Evolutionary conservation across 768 basidiomycete species (phyloP).

Genomic region (Lactifluus echinatus): DNA sequence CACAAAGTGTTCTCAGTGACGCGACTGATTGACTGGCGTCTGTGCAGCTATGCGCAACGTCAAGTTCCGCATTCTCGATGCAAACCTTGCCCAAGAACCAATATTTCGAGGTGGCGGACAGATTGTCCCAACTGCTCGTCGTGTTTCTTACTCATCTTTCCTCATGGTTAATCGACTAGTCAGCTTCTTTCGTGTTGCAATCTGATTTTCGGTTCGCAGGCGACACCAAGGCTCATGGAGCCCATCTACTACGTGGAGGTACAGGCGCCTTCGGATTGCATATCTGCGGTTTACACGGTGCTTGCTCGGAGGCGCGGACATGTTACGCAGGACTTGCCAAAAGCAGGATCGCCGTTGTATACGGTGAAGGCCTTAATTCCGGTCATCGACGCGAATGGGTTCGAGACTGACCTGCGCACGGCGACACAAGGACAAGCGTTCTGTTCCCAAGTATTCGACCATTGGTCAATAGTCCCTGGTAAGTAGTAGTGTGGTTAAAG

Average conservation of each 20-base stretch:
- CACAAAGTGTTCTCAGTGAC: constrained; percentile 2
- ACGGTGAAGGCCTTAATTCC: constrained; percentile 98
- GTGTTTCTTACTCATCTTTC: constrained; percentile 99
- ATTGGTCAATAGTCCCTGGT: constrained; percentile 99
- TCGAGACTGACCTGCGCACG: constrained; percentile 95
- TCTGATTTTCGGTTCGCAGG: constrained; percentile 37
- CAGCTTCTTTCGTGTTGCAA: background rate
- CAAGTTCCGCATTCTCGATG: constrained; percentile 93
- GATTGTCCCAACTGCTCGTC: constrained; percentile 96
- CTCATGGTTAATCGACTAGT: constrained; percentile 63
- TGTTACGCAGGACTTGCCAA: constrained; percentile 96
- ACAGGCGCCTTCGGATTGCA: constrained; percentile 98
- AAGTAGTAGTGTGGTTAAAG: constrained; percentile 30
- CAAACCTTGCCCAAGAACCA: constrained; percentile 86
- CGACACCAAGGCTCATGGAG: constrained; percentile 91
- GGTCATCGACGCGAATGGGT: constrained; percentile 97
- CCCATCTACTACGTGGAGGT: constrained; percentile 99
- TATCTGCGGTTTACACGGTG: constrained; percentile 97
- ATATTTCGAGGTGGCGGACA: constrained; percentile 98
- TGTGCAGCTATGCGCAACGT: constrained; percentile 90
- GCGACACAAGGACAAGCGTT: constrained; percentile 99
- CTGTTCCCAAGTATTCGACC: constrained; percentile 94
- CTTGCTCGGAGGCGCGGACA: constrained; percentile 98
- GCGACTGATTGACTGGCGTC: background rate
- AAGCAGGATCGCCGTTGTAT: constrained; percentile 95